Evolutionary conservation across 495 filamentous ascomycete genomes (phyloP).

Genomic region (Rhizodiscina lignyota): DNA sequence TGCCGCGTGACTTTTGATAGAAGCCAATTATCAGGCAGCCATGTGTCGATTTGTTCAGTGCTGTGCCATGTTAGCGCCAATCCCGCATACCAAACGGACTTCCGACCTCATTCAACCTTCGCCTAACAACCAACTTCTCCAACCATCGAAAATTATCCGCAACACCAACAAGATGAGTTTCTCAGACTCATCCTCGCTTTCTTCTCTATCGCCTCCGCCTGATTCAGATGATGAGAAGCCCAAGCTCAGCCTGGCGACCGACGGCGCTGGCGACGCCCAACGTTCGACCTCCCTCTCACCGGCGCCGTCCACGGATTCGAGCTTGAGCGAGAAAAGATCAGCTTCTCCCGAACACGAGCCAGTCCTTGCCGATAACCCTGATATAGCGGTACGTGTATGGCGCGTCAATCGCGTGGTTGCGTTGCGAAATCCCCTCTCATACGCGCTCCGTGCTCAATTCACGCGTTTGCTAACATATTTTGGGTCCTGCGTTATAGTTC

Average conservation of each 20-base stretch:
- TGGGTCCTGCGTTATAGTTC: conserved; percentile 62
- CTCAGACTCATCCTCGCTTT: conserved; percentile 10
- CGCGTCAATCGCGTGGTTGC: conserved; percentile 11
- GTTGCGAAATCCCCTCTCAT: not conserved
- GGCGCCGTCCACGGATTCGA: conserved; percentile 37
- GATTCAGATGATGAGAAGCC: conserved; percentile 14
- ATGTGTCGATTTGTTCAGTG: no score
- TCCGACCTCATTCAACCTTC: no score
- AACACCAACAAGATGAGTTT: no score
- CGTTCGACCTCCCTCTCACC: conserved; percentile 5
- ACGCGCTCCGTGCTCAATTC: not conserved
- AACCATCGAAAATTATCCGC: no score
- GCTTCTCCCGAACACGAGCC: conserved; percentile 81
- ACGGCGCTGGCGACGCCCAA: no score
- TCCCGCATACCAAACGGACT: no score
- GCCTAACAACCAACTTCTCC: no score
- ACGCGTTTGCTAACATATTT: no score
- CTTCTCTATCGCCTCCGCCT: conserved; percentile 12
- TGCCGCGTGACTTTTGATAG: no score
- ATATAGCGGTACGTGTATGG: conserved; percentile 60
- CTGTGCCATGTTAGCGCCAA: no score
- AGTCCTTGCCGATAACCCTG: conserved; percentile 71
- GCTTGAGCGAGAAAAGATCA: conserved; percentile 51
- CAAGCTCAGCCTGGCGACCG: no score
- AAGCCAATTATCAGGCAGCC: no score